These are phyloP conservation scores for Jamesozyma hellenica DNA, from an alignment of 805 yeast genomes.

Conservation along the genomic window DNA sequence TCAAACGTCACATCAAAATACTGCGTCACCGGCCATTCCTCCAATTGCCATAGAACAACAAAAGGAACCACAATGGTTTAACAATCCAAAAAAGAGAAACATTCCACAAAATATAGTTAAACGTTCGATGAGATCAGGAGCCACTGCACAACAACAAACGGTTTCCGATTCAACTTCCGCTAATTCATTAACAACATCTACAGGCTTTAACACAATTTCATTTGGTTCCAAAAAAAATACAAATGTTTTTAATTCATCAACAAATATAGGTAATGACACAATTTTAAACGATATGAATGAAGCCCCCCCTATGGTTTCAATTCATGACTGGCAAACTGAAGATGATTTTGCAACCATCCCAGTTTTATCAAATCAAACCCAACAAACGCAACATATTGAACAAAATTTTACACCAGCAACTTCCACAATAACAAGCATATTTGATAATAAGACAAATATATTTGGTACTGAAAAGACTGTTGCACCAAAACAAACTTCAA, in stretches of 20 bases:
- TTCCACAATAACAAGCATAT: slow-evolving; percentile 8
- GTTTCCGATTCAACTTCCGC: background rate
- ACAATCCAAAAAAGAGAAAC: slow-evolving; percentile 36
- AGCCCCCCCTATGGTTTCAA: slow-evolving; percentile 34
- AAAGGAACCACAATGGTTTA: slow-evolving; percentile 31
- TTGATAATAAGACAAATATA: slow-evolving; percentile 7
- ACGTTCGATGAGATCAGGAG: slow-evolving; percentile 23
- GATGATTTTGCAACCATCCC: slow-evolving; percentile 22
- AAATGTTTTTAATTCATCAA: slow-evolving; percentile 2
- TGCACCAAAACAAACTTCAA: background rate
- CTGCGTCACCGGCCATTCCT: background rate
- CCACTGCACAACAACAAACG: background rate
- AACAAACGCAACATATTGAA: background rate
- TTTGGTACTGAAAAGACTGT: background rate
- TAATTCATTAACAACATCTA: slow-evolving; percentile 2
- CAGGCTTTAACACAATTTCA: slow-evolving; percentile 31
- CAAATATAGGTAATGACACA: slow-evolving; percentile 3
- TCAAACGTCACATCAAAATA: background rate
- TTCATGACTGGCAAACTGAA: slow-evolving; percentile 34
- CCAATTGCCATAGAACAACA: slow-evolving; percentile 1
- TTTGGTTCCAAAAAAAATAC: slow-evolving; percentile 31
- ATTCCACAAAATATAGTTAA: slow-evolving; percentile 41
- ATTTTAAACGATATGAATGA: slow-evolving; percentile 30
- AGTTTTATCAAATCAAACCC: background rate
- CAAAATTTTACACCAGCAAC: slow-evolving; percentile 1